A percentile compares a stretch with the other conserved stretches of the same genome.
These are phyloP conservation scores for Magnolia kwangsiensis DNA, from an alignment of 164 flowering plant genomes.

Conservation along the genomic window DNA sequence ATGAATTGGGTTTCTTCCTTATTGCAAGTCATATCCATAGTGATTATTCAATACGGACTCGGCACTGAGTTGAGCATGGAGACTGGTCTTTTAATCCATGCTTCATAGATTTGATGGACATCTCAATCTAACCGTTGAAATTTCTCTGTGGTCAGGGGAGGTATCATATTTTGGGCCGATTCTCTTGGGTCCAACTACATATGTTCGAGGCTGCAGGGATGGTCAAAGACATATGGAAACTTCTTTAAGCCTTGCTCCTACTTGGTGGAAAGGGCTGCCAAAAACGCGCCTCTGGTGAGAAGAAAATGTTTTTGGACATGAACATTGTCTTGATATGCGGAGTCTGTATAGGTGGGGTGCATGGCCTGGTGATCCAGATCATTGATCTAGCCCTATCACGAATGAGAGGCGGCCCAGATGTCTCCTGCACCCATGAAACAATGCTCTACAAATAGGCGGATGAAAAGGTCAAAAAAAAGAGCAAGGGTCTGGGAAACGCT, in stretches of 20 bases:
- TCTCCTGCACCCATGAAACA: no score
- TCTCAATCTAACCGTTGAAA: background rate
- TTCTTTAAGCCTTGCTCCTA: conserved; percentile 88
- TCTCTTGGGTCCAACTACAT: conserved; percentile 81
- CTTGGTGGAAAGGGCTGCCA: conserved; percentile 76
- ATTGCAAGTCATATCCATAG: background rate
- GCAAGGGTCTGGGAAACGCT: background rate
- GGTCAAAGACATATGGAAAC: conserved; percentile 70
- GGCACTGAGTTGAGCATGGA: background rate
- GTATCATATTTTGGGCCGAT: conserved; percentile 92
- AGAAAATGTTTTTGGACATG: background rate
- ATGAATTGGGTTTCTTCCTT: background rate
- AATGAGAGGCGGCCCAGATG: background rate
- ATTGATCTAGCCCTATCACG: background rate
- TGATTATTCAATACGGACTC: background rate
- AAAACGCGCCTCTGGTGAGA: conserved; percentile 68
- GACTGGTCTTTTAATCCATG: background rate
- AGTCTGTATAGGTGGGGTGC: background rate
- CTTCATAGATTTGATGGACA: background rate
- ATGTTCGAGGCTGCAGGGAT: conserved; percentile 65
- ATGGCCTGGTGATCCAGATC: background rate
- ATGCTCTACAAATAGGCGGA: no score
- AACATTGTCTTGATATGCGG: background rate
- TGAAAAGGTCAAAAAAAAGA: no score
- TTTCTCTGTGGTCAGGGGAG: conserved; percentile 59